Conservation (phyloP, 2,329 filamentous ascomycete genomes). For the Penicillium digitatum region DNA sequence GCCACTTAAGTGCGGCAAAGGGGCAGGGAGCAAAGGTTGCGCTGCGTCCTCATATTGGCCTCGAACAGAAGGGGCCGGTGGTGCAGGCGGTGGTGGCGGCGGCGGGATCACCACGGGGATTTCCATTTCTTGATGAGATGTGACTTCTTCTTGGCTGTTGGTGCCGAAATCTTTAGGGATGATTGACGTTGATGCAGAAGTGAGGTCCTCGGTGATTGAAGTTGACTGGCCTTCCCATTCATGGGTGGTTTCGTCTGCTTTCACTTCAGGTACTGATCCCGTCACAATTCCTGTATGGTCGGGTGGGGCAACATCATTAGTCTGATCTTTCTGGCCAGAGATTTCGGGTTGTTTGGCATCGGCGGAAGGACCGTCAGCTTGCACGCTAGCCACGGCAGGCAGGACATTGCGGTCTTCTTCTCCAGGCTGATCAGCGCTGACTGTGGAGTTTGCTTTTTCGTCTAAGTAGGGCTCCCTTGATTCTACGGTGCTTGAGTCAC, state of each 20-base stretch:
- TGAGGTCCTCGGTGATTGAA: slow-evolving; percentile 62
- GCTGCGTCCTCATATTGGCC: slow-evolving; percentile 43
- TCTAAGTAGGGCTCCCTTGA: slow-evolving; percentile 39
- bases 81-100: slow-evolving; percentile 50
- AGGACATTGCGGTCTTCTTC: slow-evolving; percentile 31
- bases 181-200: slow-evolving; percentile 44
- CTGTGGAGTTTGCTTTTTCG: slow-evolving; percentile 37
- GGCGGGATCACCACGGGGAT: slow-evolving; percentile 53
- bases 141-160: slow-evolving; percentile 46
- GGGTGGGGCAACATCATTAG: slow-evolving; percentile 11
- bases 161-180: slow-evolving; percentile 16
- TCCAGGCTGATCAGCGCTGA: slow-evolving; percentile 28
- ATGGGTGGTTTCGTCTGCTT: slow-evolving; percentile 15
- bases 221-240: slow-evolving; percentile 40
- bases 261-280: slow-evolving; percentile 16
- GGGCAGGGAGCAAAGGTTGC: slow-evolving; percentile 73
- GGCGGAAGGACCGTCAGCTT: slow-evolving; percentile 32
- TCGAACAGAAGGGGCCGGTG: slow-evolving; percentile 30
- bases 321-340: slow-evolving; percentile 12
- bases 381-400: slow-evolving; percentile 36
- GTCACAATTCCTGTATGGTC: slow-evolving; percentile 6
- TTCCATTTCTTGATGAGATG: slow-evolving; percentile 41
- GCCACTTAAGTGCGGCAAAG: slow-evolving; percentile 73
- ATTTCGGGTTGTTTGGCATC: slow-evolving; percentile 15
- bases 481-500: slow-evolving; percentile 40